A percentile compares a stretch with the other conserved stretches of the same genome.
These are phyloP conservation scores for Hypoxylon sp. DNA, from an alignment of 2,329 filamentous ascomycete genomes.

Conservation along the genomic window DNA sequence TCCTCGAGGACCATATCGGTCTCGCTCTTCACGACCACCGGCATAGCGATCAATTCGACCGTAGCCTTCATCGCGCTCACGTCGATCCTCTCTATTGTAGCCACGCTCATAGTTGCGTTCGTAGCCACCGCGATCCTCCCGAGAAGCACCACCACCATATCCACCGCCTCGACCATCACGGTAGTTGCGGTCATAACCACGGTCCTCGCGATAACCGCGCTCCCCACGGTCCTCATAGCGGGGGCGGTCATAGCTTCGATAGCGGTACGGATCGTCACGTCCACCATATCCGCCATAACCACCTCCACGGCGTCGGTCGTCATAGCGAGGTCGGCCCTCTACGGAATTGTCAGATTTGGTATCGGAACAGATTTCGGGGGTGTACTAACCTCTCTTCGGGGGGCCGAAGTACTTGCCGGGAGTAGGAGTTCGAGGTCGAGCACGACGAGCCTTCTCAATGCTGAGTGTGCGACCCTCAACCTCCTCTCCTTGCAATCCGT, in stretches of 20 bases:
- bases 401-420: constrained; percentile 99
- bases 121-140: constrained; percentile 54
- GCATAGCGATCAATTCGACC: constrained; percentile 52
- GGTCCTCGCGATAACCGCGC: constrained; percentile 62
- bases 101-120: constrained; percentile 55
- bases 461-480: constrained; percentile 96
- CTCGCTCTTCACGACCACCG: constrained; percentile 51
- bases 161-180: constrained; percentile 58
- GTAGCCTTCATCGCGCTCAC: constrained; percentile 58
- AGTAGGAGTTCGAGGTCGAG: constrained; percentile 93
- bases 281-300: constrained; percentile 68
- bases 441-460: constrained; percentile 98
- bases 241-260: constrained; percentile 63
- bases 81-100: constrained; percentile 66
- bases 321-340: constrained; percentile 62
- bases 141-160: constrained; percentile 45
- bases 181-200: constrained; percentile 58
- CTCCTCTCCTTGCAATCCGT: constrained; percentile 93
- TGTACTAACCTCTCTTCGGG: constrained; percentile 89
- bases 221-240: constrained; percentile 58
- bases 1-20: constrained; percentile 49
- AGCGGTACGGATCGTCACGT: constrained; percentile 71
- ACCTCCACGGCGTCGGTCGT: constrained; percentile 59
- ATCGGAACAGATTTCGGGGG: not conserved
- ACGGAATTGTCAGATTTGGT: constrained; percentile 46